Percentiles rank a stretch among this genome's conserved stretches.
These are phyloP conservation scores for Alnus rubra DNA, from an alignment of 306 rosid species.

Conservation along the genomic window DNA sequence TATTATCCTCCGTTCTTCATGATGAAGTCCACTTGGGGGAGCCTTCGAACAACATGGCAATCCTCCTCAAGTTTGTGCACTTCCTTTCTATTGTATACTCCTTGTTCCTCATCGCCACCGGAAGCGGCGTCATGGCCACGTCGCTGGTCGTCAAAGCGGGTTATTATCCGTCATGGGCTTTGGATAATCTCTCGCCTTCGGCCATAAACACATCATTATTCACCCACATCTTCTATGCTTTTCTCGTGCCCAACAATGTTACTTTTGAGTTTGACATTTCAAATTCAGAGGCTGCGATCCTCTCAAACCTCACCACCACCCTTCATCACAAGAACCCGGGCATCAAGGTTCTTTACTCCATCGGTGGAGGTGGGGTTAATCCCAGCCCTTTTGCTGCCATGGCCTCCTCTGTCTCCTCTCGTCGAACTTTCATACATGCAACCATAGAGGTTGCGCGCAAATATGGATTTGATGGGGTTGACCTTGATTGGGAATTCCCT, in stretches of 20 bases:
- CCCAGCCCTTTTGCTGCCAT: slow-evolving; percentile 36
- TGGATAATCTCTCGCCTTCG: slow-evolving; percentile 49
- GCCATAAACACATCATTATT: slow-evolving; percentile 60
- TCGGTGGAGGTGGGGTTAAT: slow-evolving; percentile 49
- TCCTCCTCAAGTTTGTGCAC: background rate
- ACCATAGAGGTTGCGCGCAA: slow-evolving; percentile 51
- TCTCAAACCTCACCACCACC: slow-evolving; percentile 46
- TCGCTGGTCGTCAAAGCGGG: slow-evolving; percentile 44
- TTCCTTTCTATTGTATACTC: slow-evolving; percentile 13
- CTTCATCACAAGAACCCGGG: slow-evolving; percentile 34
- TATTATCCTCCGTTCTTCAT: too few species aligned
- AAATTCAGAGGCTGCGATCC: slow-evolving; percentile 27
- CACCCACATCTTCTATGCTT: slow-evolving; percentile 69
- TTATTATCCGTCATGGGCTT: slow-evolving; percentile 50
- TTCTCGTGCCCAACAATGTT: slow-evolving; percentile 44
- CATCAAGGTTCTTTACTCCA: slow-evolving; percentile 47
- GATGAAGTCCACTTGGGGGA: too few species aligned
- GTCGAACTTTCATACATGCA: slow-evolving; percentile 59
- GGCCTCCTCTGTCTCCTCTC: slow-evolving; percentile 40
- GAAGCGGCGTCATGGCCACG: background rate
- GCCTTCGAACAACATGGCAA: too few species aligned
- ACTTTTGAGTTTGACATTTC: slow-evolving; percentile 41
- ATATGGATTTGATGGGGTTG: slow-evolving; percentile 66
- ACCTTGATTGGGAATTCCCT: slow-evolving; percentile 81
- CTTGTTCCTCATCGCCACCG: background rate